phyloP scores from a whole-genome alignment of 2,329 filamentous ascomycete genomes.

The Colletotrichum camelliae region DNA sequence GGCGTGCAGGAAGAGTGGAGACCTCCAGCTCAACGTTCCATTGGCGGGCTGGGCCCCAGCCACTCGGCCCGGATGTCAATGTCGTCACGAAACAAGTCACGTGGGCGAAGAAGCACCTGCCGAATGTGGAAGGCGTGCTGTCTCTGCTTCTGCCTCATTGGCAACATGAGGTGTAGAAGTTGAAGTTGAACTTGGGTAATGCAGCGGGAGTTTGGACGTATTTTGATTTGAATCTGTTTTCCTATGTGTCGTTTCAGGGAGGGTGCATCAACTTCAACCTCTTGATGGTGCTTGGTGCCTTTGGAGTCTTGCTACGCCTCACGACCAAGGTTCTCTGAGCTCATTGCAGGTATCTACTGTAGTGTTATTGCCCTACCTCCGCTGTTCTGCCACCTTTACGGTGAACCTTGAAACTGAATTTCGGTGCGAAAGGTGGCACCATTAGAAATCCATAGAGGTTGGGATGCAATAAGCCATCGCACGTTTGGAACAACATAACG shows the following conservation, averaged over 20 bases:
- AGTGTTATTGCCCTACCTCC: too few relatives aligned
- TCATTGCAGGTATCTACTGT: background rate
- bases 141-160: background rate
- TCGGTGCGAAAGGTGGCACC: rapidly evolving
- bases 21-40: background rate
- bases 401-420: rapidly evolving
- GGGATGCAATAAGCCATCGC: background rate
- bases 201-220: background rate
- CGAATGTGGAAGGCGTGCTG: background rate
- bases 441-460: background rate
- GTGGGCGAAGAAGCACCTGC: background rate
- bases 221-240: background rate
- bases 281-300: too few relatives aligned
- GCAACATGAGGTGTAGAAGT: background rate
- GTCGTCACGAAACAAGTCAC: conserved; percentile 11
- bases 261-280: background rate
- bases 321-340: background rate
- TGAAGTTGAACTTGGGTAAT: background rate
- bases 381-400: background rate
- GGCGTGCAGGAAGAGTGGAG: background rate
- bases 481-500: too few relatives aligned
- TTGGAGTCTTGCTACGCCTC: background rate
- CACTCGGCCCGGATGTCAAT: conserved; percentile 4
- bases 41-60: background rate
- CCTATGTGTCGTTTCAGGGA: background rate